phyloP scores from a whole-genome alignment of 805 yeast genomes.

The Metschnikowia sp. region DNA sequence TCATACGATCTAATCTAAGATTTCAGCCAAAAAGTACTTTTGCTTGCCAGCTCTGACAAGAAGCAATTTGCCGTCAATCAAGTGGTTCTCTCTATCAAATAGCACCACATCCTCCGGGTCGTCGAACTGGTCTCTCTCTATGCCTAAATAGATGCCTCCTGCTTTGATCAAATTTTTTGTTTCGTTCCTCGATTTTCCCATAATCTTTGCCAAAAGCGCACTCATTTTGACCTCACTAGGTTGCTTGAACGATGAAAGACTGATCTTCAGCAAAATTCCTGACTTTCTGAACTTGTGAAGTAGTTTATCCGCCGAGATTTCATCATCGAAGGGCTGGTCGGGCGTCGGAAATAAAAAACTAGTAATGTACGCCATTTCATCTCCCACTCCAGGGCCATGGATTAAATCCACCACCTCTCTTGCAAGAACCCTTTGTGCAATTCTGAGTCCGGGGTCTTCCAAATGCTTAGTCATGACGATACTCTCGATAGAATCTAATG shows the following conservation, averaged over 20 bases:
- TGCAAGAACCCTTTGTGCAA: slow-evolving; percentile 78
- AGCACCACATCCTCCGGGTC: slow-evolving; percentile 50
- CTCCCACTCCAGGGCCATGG: slow-evolving; percentile 78
- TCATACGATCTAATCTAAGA: slow-evolving; percentile 5
- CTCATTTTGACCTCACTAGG: slow-evolving; percentile 45
- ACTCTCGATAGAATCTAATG: slow-evolving; percentile 52
- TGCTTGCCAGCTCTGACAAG: slow-evolving; percentile 75
- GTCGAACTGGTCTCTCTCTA: slow-evolving; percentile 47
- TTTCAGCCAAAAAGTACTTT: slow-evolving; percentile 49
- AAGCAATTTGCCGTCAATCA: slow-evolving; percentile 59
- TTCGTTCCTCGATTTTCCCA: slow-evolving; percentile 52
- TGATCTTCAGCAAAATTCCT: slow-evolving; percentile 44
- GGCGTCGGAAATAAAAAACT: slow-evolving; percentile 62
- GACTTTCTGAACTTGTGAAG: slow-evolving; percentile 57
- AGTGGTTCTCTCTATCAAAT: slow-evolving; percentile 42
- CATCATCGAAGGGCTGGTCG: slow-evolving; percentile 45
- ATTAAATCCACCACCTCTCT: slow-evolving; percentile 81
- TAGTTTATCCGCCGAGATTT: slow-evolving; percentile 46
- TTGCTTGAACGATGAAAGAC: slow-evolving; percentile 24
- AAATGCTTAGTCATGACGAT: slow-evolving; percentile 51
- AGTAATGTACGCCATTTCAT: slow-evolving; percentile 63
- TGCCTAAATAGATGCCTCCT: slow-evolving; percentile 75
- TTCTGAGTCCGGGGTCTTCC: slow-evolving; percentile 56
- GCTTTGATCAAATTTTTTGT: slow-evolving; percentile 57
- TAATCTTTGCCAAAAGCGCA: slow-evolving; percentile 47